phyloP scores from a whole-genome alignment of 2,329 filamentous ascomycete genomes.

The Lachnum nothofagi region DNA sequence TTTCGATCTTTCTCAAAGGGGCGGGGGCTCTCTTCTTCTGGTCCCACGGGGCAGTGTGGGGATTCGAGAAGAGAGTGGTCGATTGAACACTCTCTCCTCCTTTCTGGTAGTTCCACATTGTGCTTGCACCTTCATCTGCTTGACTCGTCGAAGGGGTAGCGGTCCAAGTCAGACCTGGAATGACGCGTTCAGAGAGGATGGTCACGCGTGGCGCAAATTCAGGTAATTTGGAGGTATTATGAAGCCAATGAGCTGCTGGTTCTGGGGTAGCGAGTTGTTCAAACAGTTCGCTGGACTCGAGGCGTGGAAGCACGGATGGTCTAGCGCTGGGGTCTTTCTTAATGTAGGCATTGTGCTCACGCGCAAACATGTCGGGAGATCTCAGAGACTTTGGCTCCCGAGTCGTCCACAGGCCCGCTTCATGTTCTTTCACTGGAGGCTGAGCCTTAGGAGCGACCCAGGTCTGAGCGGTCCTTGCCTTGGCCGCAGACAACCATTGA shows the following conservation, averaged over 20 bases:
- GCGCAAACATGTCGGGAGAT: constrained; percentile 18
- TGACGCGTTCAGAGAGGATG: not conserved
- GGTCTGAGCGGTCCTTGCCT: not conserved
- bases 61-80: constrained; percentile 13
- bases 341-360: constrained; percentile 8
- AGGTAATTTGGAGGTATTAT: constrained; percentile 5
- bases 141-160: not conserved
- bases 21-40: constrained; percentile 17
- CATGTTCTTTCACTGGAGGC: not conserved
- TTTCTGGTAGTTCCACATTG: constrained; percentile 18
- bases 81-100: not conserved
- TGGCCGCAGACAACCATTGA: constrained; percentile 3
- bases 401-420: constrained; percentile 16
- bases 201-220: not conserved
- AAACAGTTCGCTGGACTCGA: constrained; percentile 20
- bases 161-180: constrained; percentile 4
- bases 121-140: not conserved
- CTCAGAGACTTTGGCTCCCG: not conserved
- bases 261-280: not conserved
- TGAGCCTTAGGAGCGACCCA: not conserved
- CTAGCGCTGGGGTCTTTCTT: constrained; percentile 7
- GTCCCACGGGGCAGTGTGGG: constrained; percentile 17
- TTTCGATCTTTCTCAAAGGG: constrained; percentile 14
- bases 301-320: constrained; percentile 5
- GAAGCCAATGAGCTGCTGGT: constrained; percentile 13